Evolutionary conservation across 495 filamentous ascomycete species (phyloP), one percentile per base, ranked within the genome.

Genomic region (Hypoxylon rickii): DNA sequence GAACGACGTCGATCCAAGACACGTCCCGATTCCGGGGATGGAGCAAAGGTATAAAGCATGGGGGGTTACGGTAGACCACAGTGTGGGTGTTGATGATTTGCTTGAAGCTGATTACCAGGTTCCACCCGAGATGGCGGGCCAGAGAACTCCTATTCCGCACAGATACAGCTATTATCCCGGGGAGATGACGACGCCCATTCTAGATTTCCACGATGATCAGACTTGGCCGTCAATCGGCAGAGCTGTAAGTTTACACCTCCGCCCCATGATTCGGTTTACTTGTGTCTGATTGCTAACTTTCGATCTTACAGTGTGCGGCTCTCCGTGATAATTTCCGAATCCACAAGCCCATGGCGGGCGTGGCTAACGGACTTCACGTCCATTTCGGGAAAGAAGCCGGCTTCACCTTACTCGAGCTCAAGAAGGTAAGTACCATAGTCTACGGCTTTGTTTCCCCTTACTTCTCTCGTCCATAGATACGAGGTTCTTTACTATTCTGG

Each of bases 371-470:
- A 0, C 20, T 66, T 1, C 64, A 66, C 12, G 39, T 66, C 8
- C 64, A 66, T 11, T 47, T 64, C 7, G 60, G 60, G 2, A 55
- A 64, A 17, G 54, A 64, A 17, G 24, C 22, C 0, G 59, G 55
- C 1, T 66, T 46, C 47, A 51, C 39, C 8, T 20, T 66, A 3
- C 26, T 63, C 16, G 51, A 64, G 34, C 43, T 66, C 17, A 66
- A 66, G 20, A 66, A 57, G 43, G 56, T 61, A 34, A 46, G 36
- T 37, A 12, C 10, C 12, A 13, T 12, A 7, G 12, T 32, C 16
- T 31, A 32, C 3, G 11, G 19, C 11, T 24, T 34, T 7, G 7
- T 22, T n/a, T 24, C 38, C 8, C 6, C n/a, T 40, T 39, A 6
- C 10, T 15, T 24, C 1, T 19, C 29, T 12, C 4, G 24, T 29